Percentiles rank a stretch among this genome's conserved stretches.
Evolutionary conservation across 1,139 yeast genomes (phyloP).

Genomic region (Diutina pseudorugosa): DNA sequence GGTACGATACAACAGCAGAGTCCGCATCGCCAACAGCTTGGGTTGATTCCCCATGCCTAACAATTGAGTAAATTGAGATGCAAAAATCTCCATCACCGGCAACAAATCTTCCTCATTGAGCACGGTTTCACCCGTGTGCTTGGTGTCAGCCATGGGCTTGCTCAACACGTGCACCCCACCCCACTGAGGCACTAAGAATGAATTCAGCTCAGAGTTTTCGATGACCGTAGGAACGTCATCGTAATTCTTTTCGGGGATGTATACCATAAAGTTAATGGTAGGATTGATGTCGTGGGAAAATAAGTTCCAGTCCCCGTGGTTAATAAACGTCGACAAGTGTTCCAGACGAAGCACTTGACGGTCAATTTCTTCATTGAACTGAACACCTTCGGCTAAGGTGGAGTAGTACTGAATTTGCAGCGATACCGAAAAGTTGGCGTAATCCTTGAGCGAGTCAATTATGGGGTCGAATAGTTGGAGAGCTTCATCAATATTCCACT

Average conservation of each 20-base stretch:
- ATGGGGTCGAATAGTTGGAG: conserved; percentile 11
- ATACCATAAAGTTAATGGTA: conserved; percentile 56
- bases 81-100: conserved; percentile 55
- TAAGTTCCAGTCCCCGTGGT: conserved; percentile 70
- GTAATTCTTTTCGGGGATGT: conserved; percentile 38
- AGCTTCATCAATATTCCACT: conserved; percentile 41
- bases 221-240: conserved; percentile 32
- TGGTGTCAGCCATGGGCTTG: conserved; percentile 17
- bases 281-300: conserved; percentile 45
- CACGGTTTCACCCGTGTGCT: conserved; percentile 11
- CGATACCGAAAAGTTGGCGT: conserved; percentile 64
- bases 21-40: conserved; percentile 44
- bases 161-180: conserved; percentile 56
- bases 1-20: conserved; percentile 55
- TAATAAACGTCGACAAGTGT: conserved; percentile 59
- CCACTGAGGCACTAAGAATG: conserved; percentile 85
- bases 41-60: conserved; percentile 52
- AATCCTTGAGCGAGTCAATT: conserved; percentile 15
- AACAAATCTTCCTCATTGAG: conserved; percentile 35
- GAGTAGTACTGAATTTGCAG: conserved; percentile 71
- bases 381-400: conserved; percentile 19
- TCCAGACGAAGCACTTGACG: conserved; percentile 18
- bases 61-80: conserved; percentile 61
- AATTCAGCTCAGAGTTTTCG: conserved; percentile 40
- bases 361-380: conserved; percentile 16